Conservation (phyloP, 768 basidiomycete genomes). For the Auriscalpium microsporum region DNA sequence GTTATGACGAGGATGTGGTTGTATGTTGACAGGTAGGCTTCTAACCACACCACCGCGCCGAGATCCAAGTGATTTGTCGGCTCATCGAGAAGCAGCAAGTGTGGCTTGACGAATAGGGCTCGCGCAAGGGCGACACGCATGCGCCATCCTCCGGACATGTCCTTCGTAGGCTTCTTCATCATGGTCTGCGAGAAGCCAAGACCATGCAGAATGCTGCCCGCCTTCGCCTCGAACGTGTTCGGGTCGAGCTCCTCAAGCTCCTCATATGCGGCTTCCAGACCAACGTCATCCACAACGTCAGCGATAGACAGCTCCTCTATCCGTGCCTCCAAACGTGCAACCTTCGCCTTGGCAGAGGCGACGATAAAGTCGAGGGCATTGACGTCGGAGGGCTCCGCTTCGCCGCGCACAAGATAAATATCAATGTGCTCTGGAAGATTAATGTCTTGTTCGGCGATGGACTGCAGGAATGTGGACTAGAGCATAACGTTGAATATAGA, state of each 20-base stretch:
- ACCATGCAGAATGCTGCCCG: conserved; percentile 94
- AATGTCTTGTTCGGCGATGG: conserved; percentile 91
- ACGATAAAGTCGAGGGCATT: conserved; percentile 98
- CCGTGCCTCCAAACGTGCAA: conserved; percentile 83
- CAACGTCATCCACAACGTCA: conserved; percentile 80
- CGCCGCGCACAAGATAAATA: conserved; percentile 93
- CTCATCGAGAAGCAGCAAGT: conserved; percentile 90
- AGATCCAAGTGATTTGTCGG: conserved; percentile 91
- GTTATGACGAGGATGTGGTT: conserved; percentile 98
- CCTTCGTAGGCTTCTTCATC: conserved; percentile 96
- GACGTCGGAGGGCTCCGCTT: conserved; percentile 90
- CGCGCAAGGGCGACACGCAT: conserved; percentile 98
- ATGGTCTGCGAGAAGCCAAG: conserved; percentile 83
- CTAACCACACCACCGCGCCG: conserved; percentile 97
- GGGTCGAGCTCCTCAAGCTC: conserved; percentile 97
- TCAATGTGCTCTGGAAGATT: conserved; percentile 93
- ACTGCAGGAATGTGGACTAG: conserved; percentile 93
- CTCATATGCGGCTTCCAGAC: conserved; percentile 86
- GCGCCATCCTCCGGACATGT: conserved; percentile 99
- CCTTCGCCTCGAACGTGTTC: conserved; percentile 90
- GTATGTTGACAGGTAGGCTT: conserved; percentile 96
- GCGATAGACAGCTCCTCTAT: conserved; percentile 92
- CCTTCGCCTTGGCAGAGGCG: conserved; percentile 85
- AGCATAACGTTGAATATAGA: neutral
- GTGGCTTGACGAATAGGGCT: conserved; percentile 93